Percentiles rank a stretch among this genome's conserved stretches.
phyloP scores from a whole-genome alignment of 768 basidiomycete genomes.

The Boletus eberwhitei region DNA sequence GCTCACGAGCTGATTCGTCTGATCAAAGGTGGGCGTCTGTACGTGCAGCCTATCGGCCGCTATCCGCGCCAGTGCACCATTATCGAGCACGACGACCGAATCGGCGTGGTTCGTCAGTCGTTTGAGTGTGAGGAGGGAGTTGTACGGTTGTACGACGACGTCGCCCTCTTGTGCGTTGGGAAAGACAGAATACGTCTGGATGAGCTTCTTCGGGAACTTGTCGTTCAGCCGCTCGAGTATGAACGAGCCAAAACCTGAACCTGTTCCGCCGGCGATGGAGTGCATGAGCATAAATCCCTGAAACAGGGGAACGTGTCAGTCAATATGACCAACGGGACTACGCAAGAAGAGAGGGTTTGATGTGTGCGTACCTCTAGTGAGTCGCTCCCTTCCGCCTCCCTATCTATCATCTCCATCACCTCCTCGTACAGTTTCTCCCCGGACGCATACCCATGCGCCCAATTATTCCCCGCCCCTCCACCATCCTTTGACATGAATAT shows the following conservation, averaged over 20 bases:
- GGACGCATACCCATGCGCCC: slow-evolving; percentile 91
- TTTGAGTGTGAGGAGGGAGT: slow-evolving; percentile 89
- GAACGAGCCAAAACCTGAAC: slow-evolving; percentile 98
- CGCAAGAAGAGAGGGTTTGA: background rate
- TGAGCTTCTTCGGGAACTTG: slow-evolving; percentile 97
- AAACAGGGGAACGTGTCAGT: background rate
- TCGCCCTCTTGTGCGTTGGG: slow-evolving; percentile 92
- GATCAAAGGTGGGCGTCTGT: slow-evolving; percentile 84
- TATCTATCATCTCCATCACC: slow-evolving; percentile 98
- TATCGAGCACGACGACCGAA: slow-evolving; percentile 95
- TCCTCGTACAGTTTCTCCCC: slow-evolving; percentile 94
- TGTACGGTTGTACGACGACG: slow-evolving; percentile 98
- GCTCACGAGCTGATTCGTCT: slow-evolving; percentile 85
- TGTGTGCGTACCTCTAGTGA: slow-evolving; percentile 73
- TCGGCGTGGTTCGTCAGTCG: slow-evolving; percentile 95
- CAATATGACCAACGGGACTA: background rate
- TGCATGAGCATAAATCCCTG: slow-evolving; percentile 99
- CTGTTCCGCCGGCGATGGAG: slow-evolving; percentile 98
- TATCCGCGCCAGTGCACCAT: slow-evolving; percentile 89
- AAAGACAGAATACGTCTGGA: slow-evolving; percentile 99
- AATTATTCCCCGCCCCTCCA: slow-evolving; percentile 99
- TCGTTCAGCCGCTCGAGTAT: slow-evolving; percentile 94
- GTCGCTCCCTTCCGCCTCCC: slow-evolving; percentile 97
- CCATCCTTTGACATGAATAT: slow-evolving; percentile 95
- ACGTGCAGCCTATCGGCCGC: slow-evolving; percentile 89